Base-by-base conservation (phyloP, 208 protist genomes). In the Acanthamoeba triangularis region DNA sequence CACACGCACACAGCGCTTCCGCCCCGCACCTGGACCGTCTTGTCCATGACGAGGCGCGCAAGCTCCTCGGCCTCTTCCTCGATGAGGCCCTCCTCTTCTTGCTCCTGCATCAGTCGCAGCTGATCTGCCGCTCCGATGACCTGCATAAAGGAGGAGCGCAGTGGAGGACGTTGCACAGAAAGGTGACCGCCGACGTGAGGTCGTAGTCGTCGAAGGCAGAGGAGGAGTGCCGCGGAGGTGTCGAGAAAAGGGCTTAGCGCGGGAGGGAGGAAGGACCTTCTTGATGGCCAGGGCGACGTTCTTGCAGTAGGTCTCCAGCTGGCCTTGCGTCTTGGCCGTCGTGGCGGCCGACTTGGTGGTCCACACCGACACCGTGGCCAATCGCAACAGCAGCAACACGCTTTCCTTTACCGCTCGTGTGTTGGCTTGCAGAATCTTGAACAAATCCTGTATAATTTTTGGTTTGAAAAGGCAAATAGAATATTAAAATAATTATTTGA, bases 331-430 rank as follows among this genome's bases (percentile, higher is more conserved):
- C 16, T 65, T 56, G 54, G 82, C 44, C n/a, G 82, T 90, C 30
- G 82, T 90, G 49, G 82, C 82, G 54, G 82, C 82, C 14, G 82
- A 90, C 52, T 90, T 90, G 44, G 54, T 90, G 37, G 25, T 56
- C 82, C 82, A 90, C 82, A 90, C 82, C 28, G 82, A 90, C n/a
- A 90, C 82, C 28, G 82, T 90, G 54, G 82, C 82, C 82, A 90
- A 90, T n/a, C 82, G 82, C 49, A 90, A 23, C 37, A 90, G 35
- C 44, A 65, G 49, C 52, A 90, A n/a, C 23, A 90, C 82, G 20
- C 52, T 67, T 30, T 90, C 82, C 47, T 90, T 90, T 35, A 90
- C 82, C 47, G 82, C 82, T 28, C 54, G 10, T 3, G 82, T 65
- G 54, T 65, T 90, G 14, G 82, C 54, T 41, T 65, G 44, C n/a